Evolutionary conservation across 2,329 filamentous ascomycete species (phyloP).

Genomic region (Myriosclerotinia curreyana): DNA sequence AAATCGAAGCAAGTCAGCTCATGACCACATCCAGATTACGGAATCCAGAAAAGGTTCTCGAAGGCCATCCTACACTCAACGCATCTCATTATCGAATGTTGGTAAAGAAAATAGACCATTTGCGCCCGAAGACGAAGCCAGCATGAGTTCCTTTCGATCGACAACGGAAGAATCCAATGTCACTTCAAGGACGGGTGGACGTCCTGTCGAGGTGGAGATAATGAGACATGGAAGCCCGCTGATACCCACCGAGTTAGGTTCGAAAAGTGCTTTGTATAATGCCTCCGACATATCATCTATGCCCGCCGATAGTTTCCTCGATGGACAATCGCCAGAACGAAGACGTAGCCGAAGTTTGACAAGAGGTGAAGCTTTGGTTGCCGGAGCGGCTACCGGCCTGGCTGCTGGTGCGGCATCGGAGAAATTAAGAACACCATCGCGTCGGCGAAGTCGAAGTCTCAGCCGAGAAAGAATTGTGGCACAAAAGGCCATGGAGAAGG

Average conservation of each 20-base stretch:
- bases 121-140: slow-evolving; percentile 60
- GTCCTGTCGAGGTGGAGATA: slow-evolving; percentile 88
- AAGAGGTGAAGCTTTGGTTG: slow-evolving; percentile 33
- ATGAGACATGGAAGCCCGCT: slow-evolving; percentile 65
- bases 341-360: slow-evolving; percentile 38
- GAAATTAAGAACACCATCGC: slow-evolving; percentile 56
- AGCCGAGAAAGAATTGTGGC: slow-evolving; percentile 63
- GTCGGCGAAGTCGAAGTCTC: slow-evolving; percentile 58
- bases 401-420: slow-evolving; percentile 41
- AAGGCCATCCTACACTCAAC: slow-evolving; percentile 66
- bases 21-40: slow-evolving; percentile 83
- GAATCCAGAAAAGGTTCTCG: slow-evolving; percentile 67
- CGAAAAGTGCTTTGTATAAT: slow-evolving; percentile 61
- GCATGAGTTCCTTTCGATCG: slow-evolving; percentile 72
- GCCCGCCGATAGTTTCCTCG: slow-evolving; percentile 69
- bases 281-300: slow-evolving; percentile 85
- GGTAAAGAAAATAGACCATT: slow-evolving; percentile 43
- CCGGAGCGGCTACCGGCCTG: slow-evolving; percentile 43
- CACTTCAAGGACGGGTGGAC: slow-evolving; percentile 54
- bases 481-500: slow-evolving; percentile 66
- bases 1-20: slow-evolving; percentile 45
- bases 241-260: slow-evolving; percentile 57
- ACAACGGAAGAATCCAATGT: slow-evolving; percentile 77
- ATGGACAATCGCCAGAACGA: slow-evolving; percentile 44
- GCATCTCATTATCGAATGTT: slow-evolving; percentile 59